phyloP scores from a whole-genome alignment of 257 asterid species.

The Prunella vulgaris region DNA sequence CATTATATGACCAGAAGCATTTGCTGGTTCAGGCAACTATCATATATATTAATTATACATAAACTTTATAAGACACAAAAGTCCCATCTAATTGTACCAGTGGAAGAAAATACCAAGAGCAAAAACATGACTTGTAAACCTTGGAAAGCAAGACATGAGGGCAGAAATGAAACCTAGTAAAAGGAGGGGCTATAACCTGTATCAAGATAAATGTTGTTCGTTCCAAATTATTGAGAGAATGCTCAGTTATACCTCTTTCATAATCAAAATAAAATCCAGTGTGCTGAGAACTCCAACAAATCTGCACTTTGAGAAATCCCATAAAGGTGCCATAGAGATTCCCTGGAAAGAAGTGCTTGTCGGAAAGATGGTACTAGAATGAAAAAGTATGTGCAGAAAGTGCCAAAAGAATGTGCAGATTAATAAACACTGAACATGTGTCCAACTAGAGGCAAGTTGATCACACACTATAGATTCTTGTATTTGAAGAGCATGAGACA shows the following conservation, averaged over 20 bases:
- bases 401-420: background rate
- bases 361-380: background rate
- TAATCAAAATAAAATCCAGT: slow-evolving; percentile 79
- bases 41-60: background rate
- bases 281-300: slow-evolving; percentile 91
- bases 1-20: background rate
- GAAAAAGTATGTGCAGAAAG: slow-evolving; percentile 11
- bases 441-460: background rate
- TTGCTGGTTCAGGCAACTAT: slow-evolving; percentile 10
- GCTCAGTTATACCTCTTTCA: slow-evolving; percentile 66
- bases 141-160: background rate
- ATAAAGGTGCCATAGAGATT: slow-evolving; percentile 73
- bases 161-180: background rate
- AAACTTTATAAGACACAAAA: background rate
- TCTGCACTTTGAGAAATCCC: slow-evolving; percentile 73
- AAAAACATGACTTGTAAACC: background rate
- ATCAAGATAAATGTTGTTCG: background rate
- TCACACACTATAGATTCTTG: background rate
- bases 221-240: slow-evolving; percentile 5
- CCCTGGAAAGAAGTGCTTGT: slow-evolving; percentile 52
- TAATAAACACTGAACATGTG: background rate
- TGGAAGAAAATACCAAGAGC: background rate
- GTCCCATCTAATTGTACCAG: background rate
- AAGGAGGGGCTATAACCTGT: background rate
- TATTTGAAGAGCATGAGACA: background rate